Percentiles rank a stretch among this genome's conserved stretches.
Evolutionary conservation across 805 yeast species (phyloP).

Genomic region (Kodamaea kaohsiungensis): DNA sequence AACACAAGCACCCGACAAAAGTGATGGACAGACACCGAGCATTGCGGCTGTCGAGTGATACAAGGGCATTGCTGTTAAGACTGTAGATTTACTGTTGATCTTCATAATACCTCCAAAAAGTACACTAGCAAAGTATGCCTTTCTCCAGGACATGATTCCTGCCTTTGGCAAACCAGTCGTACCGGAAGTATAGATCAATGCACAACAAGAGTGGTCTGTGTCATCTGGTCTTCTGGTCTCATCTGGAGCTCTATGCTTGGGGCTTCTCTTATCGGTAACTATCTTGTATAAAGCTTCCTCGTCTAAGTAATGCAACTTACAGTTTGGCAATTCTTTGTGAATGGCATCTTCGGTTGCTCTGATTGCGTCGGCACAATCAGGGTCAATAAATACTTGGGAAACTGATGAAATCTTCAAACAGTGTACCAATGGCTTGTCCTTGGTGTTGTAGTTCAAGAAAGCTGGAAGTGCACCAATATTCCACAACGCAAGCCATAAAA

Average conservation of each 20-base stretch:
- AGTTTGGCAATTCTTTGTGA: constrained; percentile 35
- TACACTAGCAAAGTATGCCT: constrained; percentile 67
- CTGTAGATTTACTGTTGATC: constrained; percentile 52
- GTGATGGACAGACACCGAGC: constrained; percentile 74
- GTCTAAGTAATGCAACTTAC: constrained; percentile 48
- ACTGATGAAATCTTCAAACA: constrained; percentile 72
- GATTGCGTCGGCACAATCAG: constrained; percentile 58
- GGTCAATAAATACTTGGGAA: constrained; percentile 69
- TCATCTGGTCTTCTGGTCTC: constrained; percentile 58
- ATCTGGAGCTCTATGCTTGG: constrained; percentile 56
- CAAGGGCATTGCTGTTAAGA: constrained; percentile 92
- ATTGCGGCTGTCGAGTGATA: constrained; percentile 94
- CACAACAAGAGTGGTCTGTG: constrained; percentile 61
- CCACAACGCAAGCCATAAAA: constrained; percentile 87
- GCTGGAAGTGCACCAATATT: constrained; percentile 89
- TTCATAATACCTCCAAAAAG: constrained; percentile 71
- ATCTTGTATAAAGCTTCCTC: constrained; percentile 51
- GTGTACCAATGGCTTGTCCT: constrained; percentile 74
- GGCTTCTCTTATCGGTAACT: constrained; percentile 39
- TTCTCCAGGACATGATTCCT: constrained; percentile 91
- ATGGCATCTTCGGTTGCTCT: constrained; percentile 47
- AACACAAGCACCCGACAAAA: constrained; percentile 67
- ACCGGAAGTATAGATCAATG: constrained; percentile 87
- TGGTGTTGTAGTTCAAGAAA: constrained; percentile 77
- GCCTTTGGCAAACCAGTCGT: constrained; percentile 95